Conservation (phyloP, 345 rosid genomes). For the Euclidium syriacum region DNA sequence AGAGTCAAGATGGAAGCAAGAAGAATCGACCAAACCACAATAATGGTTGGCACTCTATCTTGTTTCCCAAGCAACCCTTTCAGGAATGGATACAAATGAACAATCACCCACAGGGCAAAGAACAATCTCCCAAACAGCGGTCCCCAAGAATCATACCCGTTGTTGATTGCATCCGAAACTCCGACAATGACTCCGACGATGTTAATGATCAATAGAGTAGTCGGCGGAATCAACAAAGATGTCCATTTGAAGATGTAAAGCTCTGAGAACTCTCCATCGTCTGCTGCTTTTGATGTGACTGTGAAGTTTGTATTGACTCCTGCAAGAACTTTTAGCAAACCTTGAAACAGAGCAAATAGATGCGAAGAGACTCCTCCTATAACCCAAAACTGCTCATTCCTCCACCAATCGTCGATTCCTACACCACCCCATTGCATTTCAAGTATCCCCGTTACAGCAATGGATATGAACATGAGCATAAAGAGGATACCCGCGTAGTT, state of each 20-base stretch:
- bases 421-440: slow-evolving; percentile 95
- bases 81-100: slow-evolving; percentile 83
- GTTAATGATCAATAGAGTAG: slow-evolving; percentile 62
- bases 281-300: no score
- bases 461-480: slow-evolving; percentile 65
- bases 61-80: slow-evolving; percentile 47
- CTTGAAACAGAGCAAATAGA: slow-evolving; percentile 72
- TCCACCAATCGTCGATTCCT: slow-evolving; percentile 80
- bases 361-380: slow-evolving; percentile 73
- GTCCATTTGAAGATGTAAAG: slow-evolving; percentile 85
- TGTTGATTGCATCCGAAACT: slow-evolving; percentile 62
- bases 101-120: slow-evolving; percentile 64
- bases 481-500: slow-evolving; percentile 63
- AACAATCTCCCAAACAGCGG: slow-evolving; percentile 73
- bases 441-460: slow-evolving; percentile 70
- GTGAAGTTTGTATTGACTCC: slow-evolving; percentile 74
- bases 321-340: slow-evolving; percentile 72
- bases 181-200: slow-evolving; percentile 64
- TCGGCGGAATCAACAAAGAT: slow-evolving; percentile 59
- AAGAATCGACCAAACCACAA: slow-evolving; percentile 77
- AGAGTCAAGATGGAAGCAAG: slow-evolving; percentile 74
- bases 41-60: slow-evolving; percentile 71
- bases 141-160: slow-evolving; percentile 83
- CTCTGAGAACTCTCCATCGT: slow-evolving; percentile 72
- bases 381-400: slow-evolving; percentile 88